A percentile compares a stretch with the other conserved stretches of the same genome.
Evolutionary conservation across 176 grass and related monocot genomes (phyloP).

Genomic region (Themeda triandra): DNA sequence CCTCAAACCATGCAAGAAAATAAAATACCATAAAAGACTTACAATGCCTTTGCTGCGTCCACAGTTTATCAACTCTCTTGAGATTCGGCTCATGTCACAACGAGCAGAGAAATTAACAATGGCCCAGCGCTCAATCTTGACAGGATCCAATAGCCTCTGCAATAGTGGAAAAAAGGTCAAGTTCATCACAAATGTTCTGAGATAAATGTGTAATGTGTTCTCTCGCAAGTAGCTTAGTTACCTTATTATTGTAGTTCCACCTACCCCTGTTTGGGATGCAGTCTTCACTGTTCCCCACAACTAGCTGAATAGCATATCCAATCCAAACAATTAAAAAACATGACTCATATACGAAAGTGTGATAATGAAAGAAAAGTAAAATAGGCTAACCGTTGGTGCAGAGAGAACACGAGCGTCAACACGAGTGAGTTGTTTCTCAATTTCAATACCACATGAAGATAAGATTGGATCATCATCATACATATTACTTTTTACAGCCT

Average conservation of each 20-base stretch:
- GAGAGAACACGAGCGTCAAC: slow-evolving; percentile 63
- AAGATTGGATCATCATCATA: slow-evolving; percentile 69
- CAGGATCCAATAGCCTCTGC: slow-evolving; percentile 64
- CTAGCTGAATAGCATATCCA: slow-evolving; percentile 49
- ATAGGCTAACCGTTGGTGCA: slow-evolving; percentile 58
- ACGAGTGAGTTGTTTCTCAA: slow-evolving; percentile 47
- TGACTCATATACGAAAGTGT: slow-evolving; percentile 1
- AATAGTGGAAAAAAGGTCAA: slow-evolving; percentile 9
- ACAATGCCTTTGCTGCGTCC: slow-evolving; percentile 92
- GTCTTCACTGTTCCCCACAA: slow-evolving; percentile 66
- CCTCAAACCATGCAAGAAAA: neutral
- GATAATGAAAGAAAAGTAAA: neutral
- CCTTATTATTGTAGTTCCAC: slow-evolving; percentile 96
- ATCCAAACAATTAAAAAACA: slow-evolving; percentile 29
- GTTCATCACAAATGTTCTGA: slow-evolving; percentile 22
- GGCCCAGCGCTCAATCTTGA: slow-evolving; percentile 72
- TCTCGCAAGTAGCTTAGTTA: slow-evolving; percentile 23
- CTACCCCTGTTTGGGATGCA: slow-evolving; percentile 61
- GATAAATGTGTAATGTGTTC: neutral
- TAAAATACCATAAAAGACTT: slow-evolving; percentile 30
- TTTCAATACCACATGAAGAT: slow-evolving; percentile 61
- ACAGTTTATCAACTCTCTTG: slow-evolving; percentile 81
- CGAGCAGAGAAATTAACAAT: slow-evolving; percentile 94
- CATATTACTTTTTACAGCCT: slow-evolving; percentile 61
- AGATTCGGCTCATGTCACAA: slow-evolving; percentile 81